phyloP scores from a whole-genome alignment of 2,329 filamentous ascomycete genomes.

The Cytospora piceae region DNA sequence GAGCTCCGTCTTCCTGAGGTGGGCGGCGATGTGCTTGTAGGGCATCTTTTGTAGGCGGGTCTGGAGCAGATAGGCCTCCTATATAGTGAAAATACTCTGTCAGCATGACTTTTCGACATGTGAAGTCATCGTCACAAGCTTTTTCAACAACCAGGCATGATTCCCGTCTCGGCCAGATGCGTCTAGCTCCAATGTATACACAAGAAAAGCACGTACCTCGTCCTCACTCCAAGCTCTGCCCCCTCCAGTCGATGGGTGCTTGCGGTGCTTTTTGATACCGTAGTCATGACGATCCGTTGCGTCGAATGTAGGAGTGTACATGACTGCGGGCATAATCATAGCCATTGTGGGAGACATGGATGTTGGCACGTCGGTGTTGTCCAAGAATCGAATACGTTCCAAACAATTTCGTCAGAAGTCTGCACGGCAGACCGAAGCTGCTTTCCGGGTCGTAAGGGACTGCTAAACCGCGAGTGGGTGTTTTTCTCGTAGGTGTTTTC shows the following conservation, averaged over 20 bases:
- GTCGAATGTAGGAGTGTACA: slow-evolving; percentile 58
- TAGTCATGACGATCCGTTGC: slow-evolving; percentile 61
- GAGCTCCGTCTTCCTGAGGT: slow-evolving; percentile 85
- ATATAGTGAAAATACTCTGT: slow-evolving; percentile 17
- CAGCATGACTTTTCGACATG: neutral
- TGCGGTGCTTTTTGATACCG: slow-evolving; percentile 67
- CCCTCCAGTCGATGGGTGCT: slow-evolving; percentile 71
- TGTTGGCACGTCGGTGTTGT: slow-evolving; percentile 37
- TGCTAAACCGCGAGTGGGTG: slow-evolving; percentile 17
- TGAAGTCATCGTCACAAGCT: neutral
- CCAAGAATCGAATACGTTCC: slow-evolving; percentile 41
- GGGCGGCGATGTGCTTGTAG: slow-evolving; percentile 85
- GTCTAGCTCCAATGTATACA: neutral
- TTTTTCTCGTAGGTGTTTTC: neutral
- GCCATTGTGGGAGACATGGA: slow-evolving; percentile 57
- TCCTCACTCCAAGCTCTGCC: slow-evolving; percentile 85
- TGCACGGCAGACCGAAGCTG: slow-evolving; percentile 46
- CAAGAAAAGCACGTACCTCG: slow-evolving; percentile 60
- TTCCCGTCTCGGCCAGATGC: neutral
- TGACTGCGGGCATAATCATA: slow-evolving; percentile 47
- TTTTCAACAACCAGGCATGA: neutral
- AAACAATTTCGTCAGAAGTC: slow-evolving; percentile 34
- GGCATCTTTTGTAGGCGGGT: slow-evolving; percentile 87
- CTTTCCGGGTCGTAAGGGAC: slow-evolving; percentile 47
- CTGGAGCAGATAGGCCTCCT: slow-evolving; percentile 85